These are phyloP conservation scores for Lasiodiplodia citricola DNA, from an alignment of 2,329 filamentous ascomycete species.

Conservation along the genomic window DNA sequence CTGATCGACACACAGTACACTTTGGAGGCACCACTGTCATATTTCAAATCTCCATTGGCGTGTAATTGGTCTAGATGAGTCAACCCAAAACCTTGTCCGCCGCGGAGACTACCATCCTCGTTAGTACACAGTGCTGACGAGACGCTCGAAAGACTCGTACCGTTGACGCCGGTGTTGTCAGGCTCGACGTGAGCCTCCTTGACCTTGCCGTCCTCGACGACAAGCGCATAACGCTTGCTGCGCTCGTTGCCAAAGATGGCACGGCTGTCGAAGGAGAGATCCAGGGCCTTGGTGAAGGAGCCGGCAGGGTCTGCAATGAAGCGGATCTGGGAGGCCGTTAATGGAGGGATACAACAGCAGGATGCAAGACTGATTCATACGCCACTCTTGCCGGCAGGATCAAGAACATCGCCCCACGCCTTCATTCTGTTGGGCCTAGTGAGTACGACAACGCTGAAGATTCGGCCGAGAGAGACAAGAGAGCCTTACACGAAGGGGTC, in stretches of 20 bases:
- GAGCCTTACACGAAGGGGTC: slow-evolving; percentile 81
- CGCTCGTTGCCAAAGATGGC: slow-evolving; percentile 81
- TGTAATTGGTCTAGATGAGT: slow-evolving; percentile 21
- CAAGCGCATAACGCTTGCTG: slow-evolving; percentile 86
- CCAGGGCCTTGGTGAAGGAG: slow-evolving; percentile 81
- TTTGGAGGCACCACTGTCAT: background rate
- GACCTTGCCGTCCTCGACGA: slow-evolving; percentile 84
- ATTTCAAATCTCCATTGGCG: background rate
- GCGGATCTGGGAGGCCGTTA: slow-evolving; percentile 66
- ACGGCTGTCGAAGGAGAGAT: slow-evolving; percentile 79
- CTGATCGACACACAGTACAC: background rate
- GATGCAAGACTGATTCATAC: slow-evolving; percentile 54
- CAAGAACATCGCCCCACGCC: slow-evolving; percentile 80
- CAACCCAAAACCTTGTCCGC: slow-evolving; percentile 27
- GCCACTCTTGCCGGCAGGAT: slow-evolving; percentile 74
- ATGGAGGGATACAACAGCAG: background rate
- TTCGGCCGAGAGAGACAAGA: slow-evolving; percentile 17
- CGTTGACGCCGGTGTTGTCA: slow-evolving; percentile 81
- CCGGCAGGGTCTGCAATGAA: slow-evolving; percentile 84
- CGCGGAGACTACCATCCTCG: slow-evolving; percentile 17
- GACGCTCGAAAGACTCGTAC: slow-evolving; percentile 55
- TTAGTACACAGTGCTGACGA: background rate
- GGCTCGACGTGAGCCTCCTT: slow-evolving; percentile 82
- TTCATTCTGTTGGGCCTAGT: slow-evolving; percentile 69
- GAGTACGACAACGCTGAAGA: slow-evolving; percentile 22